Base-by-base conservation (phyloP, 306 rosid species). In the Rubus idaeus region DNA sequence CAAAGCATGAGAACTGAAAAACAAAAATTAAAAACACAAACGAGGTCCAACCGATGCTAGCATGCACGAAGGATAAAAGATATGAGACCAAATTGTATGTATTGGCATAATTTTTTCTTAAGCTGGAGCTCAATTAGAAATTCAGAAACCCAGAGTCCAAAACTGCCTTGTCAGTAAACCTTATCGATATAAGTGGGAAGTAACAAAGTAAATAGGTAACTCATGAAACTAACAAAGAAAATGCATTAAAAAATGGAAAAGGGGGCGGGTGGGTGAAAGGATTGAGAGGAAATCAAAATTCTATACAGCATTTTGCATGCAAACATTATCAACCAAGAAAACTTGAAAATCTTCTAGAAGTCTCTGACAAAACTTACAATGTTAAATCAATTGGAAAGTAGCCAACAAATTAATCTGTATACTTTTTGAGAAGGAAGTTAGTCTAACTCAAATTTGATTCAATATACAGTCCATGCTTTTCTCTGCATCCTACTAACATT, bases 371-470 rank as follows among this genome's bases (percentile, higher is more conserved):
- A 61, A 61, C 37, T 37, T 35, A 67, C 16, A 67, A 4, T 26
- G 52, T 41, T 42, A 40, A 65, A 39, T 65, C 49, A 40, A 8
- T 44, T 68, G 39, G 47, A 20, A 68, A 68, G 23, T 7, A 20
- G 53, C 51, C n/a, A 26, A 46, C 10, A 68, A 40, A 46, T 45
- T 30, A 21, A 68, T 68, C 17, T 68, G 11, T 44, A 11, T 42
- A n/a, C 20, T 26, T 41, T 45, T 14, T 44, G 23, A 45, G 11
- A 68, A 44, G n/a, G 11, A 68, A 44, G n/a, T 68, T 9, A 8
- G 9, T 53, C 63, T 9, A 39, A 71, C 65, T 51, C 50, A 71
- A 71, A 53, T 8, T 71, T 71, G 51, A 41, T 47, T 45, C 56
- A 53, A 18, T 37, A 17, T 52, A 4, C 61, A 71, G 17, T 71